Evolutionary conservation across 2,329 filamentous ascomycete species (phyloP).

Genomic region (Aspergillus sp.): DNA sequence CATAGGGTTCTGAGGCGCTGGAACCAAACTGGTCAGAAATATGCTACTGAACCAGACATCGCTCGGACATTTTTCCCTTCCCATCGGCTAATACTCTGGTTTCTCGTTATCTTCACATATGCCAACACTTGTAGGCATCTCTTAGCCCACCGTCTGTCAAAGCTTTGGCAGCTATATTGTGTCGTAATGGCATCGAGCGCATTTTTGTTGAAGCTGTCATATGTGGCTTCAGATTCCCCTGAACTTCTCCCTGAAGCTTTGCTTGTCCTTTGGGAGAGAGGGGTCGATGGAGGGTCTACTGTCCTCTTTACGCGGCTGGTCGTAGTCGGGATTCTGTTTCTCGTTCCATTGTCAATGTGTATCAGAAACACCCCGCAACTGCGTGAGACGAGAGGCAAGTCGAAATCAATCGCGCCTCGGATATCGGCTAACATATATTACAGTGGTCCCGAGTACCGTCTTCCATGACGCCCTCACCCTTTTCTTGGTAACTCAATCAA

Average conservation of each 20-base stretch:
- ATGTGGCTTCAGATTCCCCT: conserved; percentile 83
- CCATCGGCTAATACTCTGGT: conserved; percentile 72
- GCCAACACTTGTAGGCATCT: conserved; percentile 57
- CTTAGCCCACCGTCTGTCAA: conserved; percentile 25
- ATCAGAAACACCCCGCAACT: conserved; percentile 11
- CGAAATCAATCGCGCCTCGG: background rate
- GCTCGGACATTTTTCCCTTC: conserved; percentile 69
- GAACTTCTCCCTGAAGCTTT: conserved; percentile 64
- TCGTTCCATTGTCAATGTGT: conserved; percentile 31
- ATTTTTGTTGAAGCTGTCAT: conserved; percentile 84
- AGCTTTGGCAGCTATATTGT: conserved; percentile 32
- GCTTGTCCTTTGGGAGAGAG: conserved; percentile 37
- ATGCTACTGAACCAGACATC: conserved; percentile 86
- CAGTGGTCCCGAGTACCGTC: conserved; percentile 24
- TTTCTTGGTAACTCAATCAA: conserved; percentile 83
- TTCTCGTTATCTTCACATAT: conserved; percentile 70
- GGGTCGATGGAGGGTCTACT: conserved; percentile 46
- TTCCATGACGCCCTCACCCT: conserved; percentile 71
- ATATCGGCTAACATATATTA: conserved; percentile 14
- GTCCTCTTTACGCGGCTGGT: conserved; percentile 55
- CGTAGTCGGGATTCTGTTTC: conserved; percentile 48
- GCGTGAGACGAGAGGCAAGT: conserved; percentile 21
- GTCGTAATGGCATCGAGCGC: conserved; percentile 57
- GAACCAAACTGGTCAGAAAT: conserved; percentile 98
- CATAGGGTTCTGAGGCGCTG: conserved; percentile 74